phyloP scores from a whole-genome alignment of 176 grass and related monocot genomes.

The Themeda triandra region DNA sequence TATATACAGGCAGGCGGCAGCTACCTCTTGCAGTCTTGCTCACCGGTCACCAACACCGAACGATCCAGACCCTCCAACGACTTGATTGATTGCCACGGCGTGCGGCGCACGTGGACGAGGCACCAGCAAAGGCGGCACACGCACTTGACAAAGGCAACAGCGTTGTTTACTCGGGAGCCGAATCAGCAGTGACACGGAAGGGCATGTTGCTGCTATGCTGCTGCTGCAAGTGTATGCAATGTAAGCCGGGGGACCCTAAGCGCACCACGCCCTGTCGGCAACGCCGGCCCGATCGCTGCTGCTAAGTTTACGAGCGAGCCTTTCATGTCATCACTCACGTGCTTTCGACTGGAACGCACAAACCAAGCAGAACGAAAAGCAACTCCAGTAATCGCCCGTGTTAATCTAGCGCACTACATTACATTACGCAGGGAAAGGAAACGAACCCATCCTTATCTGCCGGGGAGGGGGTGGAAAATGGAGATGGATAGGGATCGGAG shows the following conservation, averaged over 20 bases:
- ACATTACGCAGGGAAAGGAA: neutral
- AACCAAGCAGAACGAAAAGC: neutral
- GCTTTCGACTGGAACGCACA: constrained; percentile 46
- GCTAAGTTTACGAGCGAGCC: neutral
- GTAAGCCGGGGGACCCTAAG: constrained; percentile 6
- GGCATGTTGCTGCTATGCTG: neutral
- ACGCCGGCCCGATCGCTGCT: neutral
- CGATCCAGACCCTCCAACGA: constrained; percentile 21
- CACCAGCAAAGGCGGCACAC: neutral
- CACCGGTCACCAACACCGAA: neutral
- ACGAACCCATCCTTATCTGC: constrained; percentile 33
- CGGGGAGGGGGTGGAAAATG: neutral
- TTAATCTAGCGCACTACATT: constrained; percentile 3
- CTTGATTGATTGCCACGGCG: neutral
- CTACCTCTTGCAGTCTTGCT: too few species aligned
- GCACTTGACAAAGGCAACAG: neutral
- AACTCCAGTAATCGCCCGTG: neutral
- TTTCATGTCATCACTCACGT: neutral
- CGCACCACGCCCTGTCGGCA: constrained; percentile 26
- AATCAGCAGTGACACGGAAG: constrained; percentile 45
- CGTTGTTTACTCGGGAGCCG: neutral
- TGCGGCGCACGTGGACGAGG: constrained; percentile 9
- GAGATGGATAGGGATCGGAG: neutral
- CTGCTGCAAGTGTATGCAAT: neutral
- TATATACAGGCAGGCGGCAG: neutral